Evolutionary conservation across 805 yeast species (phyloP), one percentile per base, ranked within the genome.

Genomic region (Pichia heedii): DNA sequence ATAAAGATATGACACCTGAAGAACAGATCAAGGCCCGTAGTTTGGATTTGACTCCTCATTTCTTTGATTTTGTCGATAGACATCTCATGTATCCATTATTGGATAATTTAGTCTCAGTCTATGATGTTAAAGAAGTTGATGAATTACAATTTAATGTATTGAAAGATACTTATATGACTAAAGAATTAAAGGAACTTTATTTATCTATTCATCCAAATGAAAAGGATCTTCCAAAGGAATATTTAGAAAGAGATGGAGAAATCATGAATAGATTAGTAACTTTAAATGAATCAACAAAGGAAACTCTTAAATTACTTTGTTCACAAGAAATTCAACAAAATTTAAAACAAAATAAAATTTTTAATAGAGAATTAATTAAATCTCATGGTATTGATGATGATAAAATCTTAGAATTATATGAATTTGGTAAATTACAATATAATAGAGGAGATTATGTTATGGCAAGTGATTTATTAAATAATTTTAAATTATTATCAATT

Each of bases 341-440:
- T 43, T 60, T 77, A 51, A 71, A 71, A 51, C 77, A 73, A 50
- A 82, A 77, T 54, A 75, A 76, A 57, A 58, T 67, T n/a, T 68
- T 68, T 49, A 77, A 77, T 57, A 65, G 71, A 53, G 66, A 67
- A 42, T 55, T 77, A 44, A 65, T 68, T 45, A 62, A 61, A 44
- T 61, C 66, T 37, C 70, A 70, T 56, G 67, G 67, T 36, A 71
- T 76, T 49, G 63, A 67, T 22, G 75, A 72, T 46, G 72, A 63
- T 15, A 69, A 68, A 58, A 73, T 75, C 50, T 61, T 70, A 48
- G 71, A 67, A 45, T 61, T 77, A 38, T 78, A 74, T 57, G 72
- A 74, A 49, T 76, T 71, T 58, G 84, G 81, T 41, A 76, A 76
- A 56, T 69, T 76, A 53, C 80, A 77, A 58, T 78, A 76, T 61